Evolutionary conservation across 257 asterid species (phyloP).

Genomic region (Agastache rugosa): DNA sequence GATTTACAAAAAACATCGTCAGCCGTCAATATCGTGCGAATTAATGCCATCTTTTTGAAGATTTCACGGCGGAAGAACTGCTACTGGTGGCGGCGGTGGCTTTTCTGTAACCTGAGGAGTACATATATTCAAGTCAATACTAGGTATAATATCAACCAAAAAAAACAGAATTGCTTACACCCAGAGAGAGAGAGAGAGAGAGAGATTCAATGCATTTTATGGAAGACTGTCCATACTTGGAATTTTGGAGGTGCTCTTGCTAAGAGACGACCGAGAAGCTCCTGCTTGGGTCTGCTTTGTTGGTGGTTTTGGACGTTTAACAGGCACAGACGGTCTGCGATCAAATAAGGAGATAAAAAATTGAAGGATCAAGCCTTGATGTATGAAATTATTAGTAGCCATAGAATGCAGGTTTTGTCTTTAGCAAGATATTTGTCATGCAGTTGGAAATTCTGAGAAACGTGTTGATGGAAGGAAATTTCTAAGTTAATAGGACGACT

Average conservation of each 20-base stretch:
- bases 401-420: not conserved
- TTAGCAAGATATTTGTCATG: not conserved
- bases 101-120: conserved; percentile 60
- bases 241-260: conserved; percentile 65
- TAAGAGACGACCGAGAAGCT: conserved; percentile 53
- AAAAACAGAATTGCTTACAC: not conserved
- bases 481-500: not conserved
- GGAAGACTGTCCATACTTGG: conserved; percentile 54
- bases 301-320: conserved; percentile 69
- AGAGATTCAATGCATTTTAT: too few species aligned
- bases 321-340: conserved; percentile 52
- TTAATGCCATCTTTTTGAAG: conserved; percentile 63
- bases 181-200: not conserved
- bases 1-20: conserved; percentile 39
- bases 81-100: conserved; percentile 36
- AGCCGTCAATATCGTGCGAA: not conserved
- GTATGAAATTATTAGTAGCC: not conserved
- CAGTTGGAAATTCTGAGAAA: not conserved
- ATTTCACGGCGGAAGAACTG: conserved; percentile 57
- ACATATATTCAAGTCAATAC: conserved; percentile 12
- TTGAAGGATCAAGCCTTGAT: not conserved
- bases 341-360: conserved; percentile 32
- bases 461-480: not conserved
- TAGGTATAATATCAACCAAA: not conserved
- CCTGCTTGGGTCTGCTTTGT: conserved; percentile 55